Base-by-base conservation (phyloP, 176 grass and related monocot species). In the Aegilops longissima region DNA sequence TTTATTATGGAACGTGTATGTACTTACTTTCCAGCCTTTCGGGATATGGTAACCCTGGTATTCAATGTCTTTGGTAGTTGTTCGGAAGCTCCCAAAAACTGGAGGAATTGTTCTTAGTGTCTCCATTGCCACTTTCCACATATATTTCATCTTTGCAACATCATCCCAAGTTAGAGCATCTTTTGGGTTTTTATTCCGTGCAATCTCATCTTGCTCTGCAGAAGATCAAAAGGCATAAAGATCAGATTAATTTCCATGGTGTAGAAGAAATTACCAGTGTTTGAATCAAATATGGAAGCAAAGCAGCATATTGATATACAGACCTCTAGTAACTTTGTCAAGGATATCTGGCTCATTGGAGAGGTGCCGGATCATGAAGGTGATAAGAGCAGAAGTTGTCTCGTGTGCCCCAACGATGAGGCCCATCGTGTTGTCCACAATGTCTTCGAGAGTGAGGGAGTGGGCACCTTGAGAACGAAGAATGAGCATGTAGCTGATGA, bases 341-440 rank as follows among this genome's bases (percentile, higher is more conserved):
- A 83, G 80, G 64, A 82, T 61, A 3, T 58, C 79, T 25, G 58
- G 66, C 62, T 89, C 83, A 1, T 31, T 83, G 4, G 87, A 79
- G 2, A 92, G 86, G 59, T 80, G 67, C 4, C 87, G 90, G 34
- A 89, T 83, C 87, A 92, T 92, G 83, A 86, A 92, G 13, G 90
- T 89, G 36, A 92, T 73, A 4, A 92, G 90, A 42, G 21, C 20
- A 20, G 90, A 82, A 1, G 86, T 80, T 1, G 90, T 89, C 38
- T 82, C 90, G 0, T 86, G 79, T 0, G 83, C 83, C 10, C 79
- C 86, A 0, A 88, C 27, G 21, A 92, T n/a, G 66, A 92, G 10
- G 5, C 84, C 34, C 63, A 82, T 83, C 3, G 51, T 54, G 9
- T 89, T 92, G 74, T 92, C 83, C 12, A 92, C 83, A 66, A 89